A percentile compares a stretch with the other conserved stretches of the same genome.
Conservation (phyloP, 2,329 filamentous ascomycete genomes). For the Aspergillus sp. region DNA sequence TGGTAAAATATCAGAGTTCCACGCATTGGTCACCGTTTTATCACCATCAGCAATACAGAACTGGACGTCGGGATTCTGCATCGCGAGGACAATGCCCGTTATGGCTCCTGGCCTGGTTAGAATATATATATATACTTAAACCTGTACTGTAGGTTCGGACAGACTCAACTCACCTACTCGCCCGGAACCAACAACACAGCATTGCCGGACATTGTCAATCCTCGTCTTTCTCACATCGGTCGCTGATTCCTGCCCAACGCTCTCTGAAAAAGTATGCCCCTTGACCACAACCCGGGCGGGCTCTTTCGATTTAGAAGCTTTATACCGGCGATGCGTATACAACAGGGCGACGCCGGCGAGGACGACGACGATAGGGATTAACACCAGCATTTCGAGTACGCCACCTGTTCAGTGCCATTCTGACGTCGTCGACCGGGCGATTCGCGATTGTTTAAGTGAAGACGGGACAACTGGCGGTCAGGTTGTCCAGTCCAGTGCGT, state of each 20-base stretch:
- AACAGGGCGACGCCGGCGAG: constrained; percentile 18
- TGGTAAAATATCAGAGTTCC: constrained; percentile 28
- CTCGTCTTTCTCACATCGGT: not conserved
- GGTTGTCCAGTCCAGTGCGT: not conserved
- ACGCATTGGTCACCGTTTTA: constrained; percentile 22
- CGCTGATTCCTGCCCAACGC: constrained; percentile 6
- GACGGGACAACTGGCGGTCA: not conserved
- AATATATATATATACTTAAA: too few species aligned
- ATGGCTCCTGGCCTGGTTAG: constrained; percentile 16
- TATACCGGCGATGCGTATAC: constrained; percentile 16
- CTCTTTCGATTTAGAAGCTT: constrained; percentile 8
- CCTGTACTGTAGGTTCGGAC: too few species aligned
- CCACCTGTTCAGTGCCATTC: not conserved
- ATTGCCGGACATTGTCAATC: constrained; percentile 19
- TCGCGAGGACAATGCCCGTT: constrained; percentile 26
- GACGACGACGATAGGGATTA: constrained; percentile 19
- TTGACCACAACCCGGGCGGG: constrained; percentile 16
- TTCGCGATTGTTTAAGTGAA: not conserved
- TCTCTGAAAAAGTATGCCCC: constrained; percentile 22
- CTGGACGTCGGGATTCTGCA: constrained; percentile 26
- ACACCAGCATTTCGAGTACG: constrained; percentile 11
- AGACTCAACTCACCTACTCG: constrained; percentile 26
- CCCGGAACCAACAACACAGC: constrained; percentile 27
- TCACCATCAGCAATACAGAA: constrained; percentile 29
- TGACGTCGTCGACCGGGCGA: not conserved